A percentile compares a stretch with the other conserved stretches of the same genome.
phyloP scores from a whole-genome alignment of 176 grass and related monocot species.

The Oryza glaberrima region DNA sequence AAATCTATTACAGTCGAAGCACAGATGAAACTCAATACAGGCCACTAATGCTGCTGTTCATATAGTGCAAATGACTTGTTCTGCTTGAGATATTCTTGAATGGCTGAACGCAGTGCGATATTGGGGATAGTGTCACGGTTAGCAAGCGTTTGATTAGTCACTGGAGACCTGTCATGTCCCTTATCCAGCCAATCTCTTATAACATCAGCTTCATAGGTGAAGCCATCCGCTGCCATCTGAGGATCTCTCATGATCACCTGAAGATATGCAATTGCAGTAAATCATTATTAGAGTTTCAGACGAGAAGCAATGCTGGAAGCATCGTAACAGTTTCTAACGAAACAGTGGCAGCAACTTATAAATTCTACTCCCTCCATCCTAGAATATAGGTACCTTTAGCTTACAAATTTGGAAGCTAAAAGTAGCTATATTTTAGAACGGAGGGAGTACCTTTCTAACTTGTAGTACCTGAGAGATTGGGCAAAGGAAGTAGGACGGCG shows the following conservation, averaged over 20 bases:
- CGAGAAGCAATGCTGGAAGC: neutral
- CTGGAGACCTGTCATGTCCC: slow-evolving; percentile 51
- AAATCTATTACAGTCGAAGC: neutral
- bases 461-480: slow-evolving; percentile 54
- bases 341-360: neutral
- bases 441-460: neutral
- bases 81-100: slow-evolving; percentile 59
- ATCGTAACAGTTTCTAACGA: neutral
- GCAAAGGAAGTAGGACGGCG: slow-evolving; percentile 62
- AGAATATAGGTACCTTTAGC: no score
- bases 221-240: slow-evolving; percentile 62
- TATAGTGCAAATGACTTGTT: neutral
- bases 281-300: neutral
- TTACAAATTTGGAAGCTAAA: no score
- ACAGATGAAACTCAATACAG: neutral
- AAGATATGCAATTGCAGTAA: slow-evolving; percentile 12
- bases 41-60: neutral
- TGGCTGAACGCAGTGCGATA: slow-evolving; percentile 53
- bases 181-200: slow-evolving; percentile 57
- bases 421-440: no score
- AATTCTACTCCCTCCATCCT: no score
- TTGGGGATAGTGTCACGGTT: slow-evolving; percentile 51
- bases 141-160: slow-evolving; percentile 47
- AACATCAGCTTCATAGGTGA: slow-evolving; percentile 64
- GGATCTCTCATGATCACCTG: slow-evolving; percentile 75